Percentiles rank a stretch among this genome's conserved stretches.
Evolutionary conservation across 1,139 yeast species (phyloP).

Genomic region (Ogataea hybrid): DNA sequence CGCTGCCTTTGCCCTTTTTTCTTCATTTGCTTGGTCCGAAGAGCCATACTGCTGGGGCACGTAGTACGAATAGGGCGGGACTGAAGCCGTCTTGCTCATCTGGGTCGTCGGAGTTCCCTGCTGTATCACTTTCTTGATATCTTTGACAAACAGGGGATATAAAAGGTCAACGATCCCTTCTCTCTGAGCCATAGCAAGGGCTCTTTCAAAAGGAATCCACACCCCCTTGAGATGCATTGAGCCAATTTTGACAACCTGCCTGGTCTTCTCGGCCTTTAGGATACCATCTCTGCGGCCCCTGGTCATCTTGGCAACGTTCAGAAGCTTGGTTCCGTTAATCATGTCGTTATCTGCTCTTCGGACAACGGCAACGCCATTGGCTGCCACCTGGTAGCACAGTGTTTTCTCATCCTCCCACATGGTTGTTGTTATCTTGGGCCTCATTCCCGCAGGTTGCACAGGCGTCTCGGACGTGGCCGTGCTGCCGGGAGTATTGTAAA

Average conservation of each 20-base stretch:
- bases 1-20: constrained; percentile 1
- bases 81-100: constrained; percentile 19
- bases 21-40: constrained; percentile 1
- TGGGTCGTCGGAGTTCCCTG: constrained; percentile 34
- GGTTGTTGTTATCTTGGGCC: constrained; percentile 90
- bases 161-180: constrained; percentile 84
- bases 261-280: constrained; percentile 78
- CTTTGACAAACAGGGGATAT: constrained; percentile 86
- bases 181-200: constrained; percentile 84
- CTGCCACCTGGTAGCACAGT: constrained; percentile 92
- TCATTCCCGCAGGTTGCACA: constrained; percentile 52
- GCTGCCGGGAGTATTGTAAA: constrained; percentile 15
- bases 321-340: constrained; percentile 91
- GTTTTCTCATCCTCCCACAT: constrained; percentile 98
- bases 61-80: constrained; percentile 11
- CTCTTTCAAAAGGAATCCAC: constrained; percentile 96
- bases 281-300: constrained; percentile 96
- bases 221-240: constrained; percentile 98
- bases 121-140: constrained; percentile 53
- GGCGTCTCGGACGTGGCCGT: constrained; percentile 12
- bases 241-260: constrained; percentile 95
- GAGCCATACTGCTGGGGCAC: constrained; percentile 9
- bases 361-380: constrained; percentile 87
- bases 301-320: constrained; percentile 93
- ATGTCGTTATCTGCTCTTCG: constrained; percentile 90